Conservation (phyloP, 306 rosid species). For the Prosopis cineraria region DNA sequence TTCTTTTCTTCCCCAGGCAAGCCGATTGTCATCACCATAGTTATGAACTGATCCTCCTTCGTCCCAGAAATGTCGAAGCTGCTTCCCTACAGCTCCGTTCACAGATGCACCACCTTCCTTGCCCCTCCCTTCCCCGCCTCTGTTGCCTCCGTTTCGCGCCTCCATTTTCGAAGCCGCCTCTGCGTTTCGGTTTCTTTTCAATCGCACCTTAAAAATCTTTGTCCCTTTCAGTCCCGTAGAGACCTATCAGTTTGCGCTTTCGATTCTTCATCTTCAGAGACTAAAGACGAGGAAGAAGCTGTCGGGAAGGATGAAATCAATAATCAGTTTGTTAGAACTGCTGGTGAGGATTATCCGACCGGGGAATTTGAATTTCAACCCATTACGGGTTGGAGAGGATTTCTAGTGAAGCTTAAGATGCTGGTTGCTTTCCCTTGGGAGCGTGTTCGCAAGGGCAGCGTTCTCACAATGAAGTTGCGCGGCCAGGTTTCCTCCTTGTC, state of each 20-base stretch:
- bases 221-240: conserved; percentile 17
- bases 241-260: conserved; percentile 48
- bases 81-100: conserved; percentile 44
- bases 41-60: background rate
- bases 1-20: background rate
- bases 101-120: conserved; percentile 21
- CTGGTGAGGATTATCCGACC: conserved; percentile 52
- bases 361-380: conserved; percentile 70
- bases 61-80: conserved; percentile 53
- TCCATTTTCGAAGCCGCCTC: conserved; percentile 34
- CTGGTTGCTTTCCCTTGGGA: conserved; percentile 82
- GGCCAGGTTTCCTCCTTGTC: conserved; percentile 65
- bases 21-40: background rate
- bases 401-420: conserved; percentile 71
- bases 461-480: conserved; percentile 77
- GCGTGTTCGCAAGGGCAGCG: conserved; percentile 74
- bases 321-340: conserved; percentile 15
- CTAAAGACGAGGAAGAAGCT: conserved; percentile 25
- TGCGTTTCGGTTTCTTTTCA: conserved; percentile 17
- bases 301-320: background rate
- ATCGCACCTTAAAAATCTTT: conserved; percentile 24
- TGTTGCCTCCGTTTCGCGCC: conserved; percentile 11
- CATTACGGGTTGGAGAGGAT: conserved; percentile 58
- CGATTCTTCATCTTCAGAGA: conserved; percentile 42
- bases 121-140: conserved; percentile 4